Evolutionary conservation across 2,329 filamentous ascomycete species (phyloP).

Genomic region (Fusarium multiceps): DNA sequence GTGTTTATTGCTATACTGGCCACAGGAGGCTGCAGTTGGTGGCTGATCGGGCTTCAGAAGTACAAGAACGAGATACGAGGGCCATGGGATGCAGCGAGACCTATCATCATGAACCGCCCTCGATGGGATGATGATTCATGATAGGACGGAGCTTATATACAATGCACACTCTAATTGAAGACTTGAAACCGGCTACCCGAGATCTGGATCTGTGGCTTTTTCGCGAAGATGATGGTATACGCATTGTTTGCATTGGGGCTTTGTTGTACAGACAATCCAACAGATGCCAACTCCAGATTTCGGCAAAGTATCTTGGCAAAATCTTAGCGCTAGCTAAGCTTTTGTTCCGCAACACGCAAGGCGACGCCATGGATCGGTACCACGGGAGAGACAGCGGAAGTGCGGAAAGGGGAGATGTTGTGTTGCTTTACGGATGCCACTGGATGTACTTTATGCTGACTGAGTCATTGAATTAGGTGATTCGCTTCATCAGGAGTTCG

Average conservation of each 20-base stretch:
- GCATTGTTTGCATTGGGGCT: neutral
- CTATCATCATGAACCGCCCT: slow-evolving; percentile 79
- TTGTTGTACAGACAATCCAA: neutral
- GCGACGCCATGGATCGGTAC: neutral
- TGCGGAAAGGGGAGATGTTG: neutral
- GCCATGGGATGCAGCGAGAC: slow-evolving; percentile 95
- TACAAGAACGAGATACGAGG: slow-evolving; percentile 99
- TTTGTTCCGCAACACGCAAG: slow-evolving; percentile 4
- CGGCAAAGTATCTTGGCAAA: neutral
- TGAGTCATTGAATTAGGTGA: neutral
- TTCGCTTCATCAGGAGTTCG: neutral
- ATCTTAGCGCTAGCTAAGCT: slow-evolving; percentile 10
- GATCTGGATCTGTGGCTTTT: neutral
- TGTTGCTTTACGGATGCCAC: neutral
- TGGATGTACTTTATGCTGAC: neutral
- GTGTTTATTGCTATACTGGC: slow-evolving; percentile 78
- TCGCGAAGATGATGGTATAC: neutral
- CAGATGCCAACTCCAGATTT: neutral
- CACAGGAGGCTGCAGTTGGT: slow-evolving; percentile 97
- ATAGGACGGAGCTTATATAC: neutral
- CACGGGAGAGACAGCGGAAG: neutral
- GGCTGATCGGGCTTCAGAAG: slow-evolving; percentile 95
- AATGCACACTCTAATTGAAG: neutral
- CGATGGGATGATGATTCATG: slow-evolving; percentile 58
- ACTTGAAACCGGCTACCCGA: neutral